Percentiles rank a stretch among this genome's conserved stretches.
Conservation (phyloP, 2,329 filamentous ascomycete species). For the Neonectria punicea region DNA sequence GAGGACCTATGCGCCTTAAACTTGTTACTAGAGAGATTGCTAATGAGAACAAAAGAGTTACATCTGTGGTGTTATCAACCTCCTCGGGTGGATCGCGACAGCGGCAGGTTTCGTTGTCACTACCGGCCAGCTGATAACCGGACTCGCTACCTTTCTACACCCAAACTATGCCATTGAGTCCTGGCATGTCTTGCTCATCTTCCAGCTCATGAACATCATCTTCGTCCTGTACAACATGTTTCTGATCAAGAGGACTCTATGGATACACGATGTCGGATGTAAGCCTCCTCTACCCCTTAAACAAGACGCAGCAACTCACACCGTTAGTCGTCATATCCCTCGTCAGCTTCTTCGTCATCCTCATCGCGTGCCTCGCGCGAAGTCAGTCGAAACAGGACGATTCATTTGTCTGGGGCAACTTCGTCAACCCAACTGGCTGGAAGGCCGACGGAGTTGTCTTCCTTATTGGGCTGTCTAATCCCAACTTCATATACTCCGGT, state of each 20-base stretch:
- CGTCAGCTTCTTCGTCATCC: constrained; percentile 20
- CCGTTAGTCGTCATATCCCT: constrained; percentile 20
- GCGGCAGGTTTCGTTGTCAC: constrained; percentile 21
- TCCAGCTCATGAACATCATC: constrained; percentile 21
- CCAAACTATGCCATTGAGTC: constrained; percentile 3
- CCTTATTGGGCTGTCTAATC: constrained; percentile 51
- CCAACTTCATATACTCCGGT: constrained; percentile 51
- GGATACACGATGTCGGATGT: constrained; percentile 28
- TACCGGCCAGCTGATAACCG: constrained; percentile 19
- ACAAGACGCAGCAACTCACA: neutral
- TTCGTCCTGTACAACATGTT: constrained; percentile 23
- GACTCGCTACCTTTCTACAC: constrained; percentile 14
- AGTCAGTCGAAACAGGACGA: constrained; percentile 11
- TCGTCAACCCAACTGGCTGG: constrained; percentile 45
- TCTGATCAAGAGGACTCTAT: constrained; percentile 22
- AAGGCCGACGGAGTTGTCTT: constrained; percentile 46
- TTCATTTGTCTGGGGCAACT: constrained; percentile 45
- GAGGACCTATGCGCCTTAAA: constrained; percentile 1
- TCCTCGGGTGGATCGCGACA: constrained; percentile 24
- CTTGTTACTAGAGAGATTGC: neutral
- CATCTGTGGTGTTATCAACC: constrained; percentile 18
- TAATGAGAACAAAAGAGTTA: constrained; percentile 14
- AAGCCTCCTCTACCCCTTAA: neutral
- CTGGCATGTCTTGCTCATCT: constrained; percentile 28
- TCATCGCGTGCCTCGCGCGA: constrained; percentile 24